phyloP scores from a whole-genome alignment of 805 yeast species.

The Teunomyces atbi region DNA sequence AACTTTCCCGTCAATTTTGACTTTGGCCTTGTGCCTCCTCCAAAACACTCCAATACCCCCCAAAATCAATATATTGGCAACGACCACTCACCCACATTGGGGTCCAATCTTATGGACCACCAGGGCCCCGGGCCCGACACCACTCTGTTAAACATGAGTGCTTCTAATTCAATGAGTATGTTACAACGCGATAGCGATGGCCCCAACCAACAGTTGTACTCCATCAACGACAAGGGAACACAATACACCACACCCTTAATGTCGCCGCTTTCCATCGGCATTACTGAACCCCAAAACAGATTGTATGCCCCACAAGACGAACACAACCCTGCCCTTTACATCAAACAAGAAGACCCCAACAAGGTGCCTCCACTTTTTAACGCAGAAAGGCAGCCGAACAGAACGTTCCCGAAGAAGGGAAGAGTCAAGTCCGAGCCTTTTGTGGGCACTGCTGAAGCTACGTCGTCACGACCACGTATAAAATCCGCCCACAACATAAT shows the following conservation, averaged over 20 bases:
- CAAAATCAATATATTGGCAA: neutral
- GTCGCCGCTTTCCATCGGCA: slow-evolving; percentile 4
- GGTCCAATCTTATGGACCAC: neutral
- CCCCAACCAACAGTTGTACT: neutral
- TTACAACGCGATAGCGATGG: neutral
- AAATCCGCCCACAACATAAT: slow-evolving; percentile 41
- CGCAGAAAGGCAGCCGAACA: neutral
- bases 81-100: neutral
- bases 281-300: slow-evolving; percentile 7
- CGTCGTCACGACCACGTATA: slow-evolving; percentile 16
- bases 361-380: neutral
- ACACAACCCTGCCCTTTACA: slow-evolving; percentile 18
- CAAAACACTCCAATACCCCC: neutral
- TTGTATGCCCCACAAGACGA: slow-evolving; percentile 19
- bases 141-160: slow-evolving; percentile 2
- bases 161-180: slow-evolving; percentile 2
- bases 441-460: neutral
- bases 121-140: neutral
- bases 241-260: slow-evolving; percentile 1
- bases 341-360: slow-evolving; percentile 13
- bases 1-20: slow-evolving; percentile 23
- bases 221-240: neutral
- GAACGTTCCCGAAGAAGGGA: slow-evolving; percentile 11
- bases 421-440: slow-evolving; percentile 4
- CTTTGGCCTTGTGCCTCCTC: slow-evolving; percentile 14